Percentiles rank a stretch among this genome's conserved stretches.
These are phyloP conservation scores for Carex kokanica DNA, from an alignment of 176 grass and related monocot genomes.

Conservation along the genomic window DNA sequence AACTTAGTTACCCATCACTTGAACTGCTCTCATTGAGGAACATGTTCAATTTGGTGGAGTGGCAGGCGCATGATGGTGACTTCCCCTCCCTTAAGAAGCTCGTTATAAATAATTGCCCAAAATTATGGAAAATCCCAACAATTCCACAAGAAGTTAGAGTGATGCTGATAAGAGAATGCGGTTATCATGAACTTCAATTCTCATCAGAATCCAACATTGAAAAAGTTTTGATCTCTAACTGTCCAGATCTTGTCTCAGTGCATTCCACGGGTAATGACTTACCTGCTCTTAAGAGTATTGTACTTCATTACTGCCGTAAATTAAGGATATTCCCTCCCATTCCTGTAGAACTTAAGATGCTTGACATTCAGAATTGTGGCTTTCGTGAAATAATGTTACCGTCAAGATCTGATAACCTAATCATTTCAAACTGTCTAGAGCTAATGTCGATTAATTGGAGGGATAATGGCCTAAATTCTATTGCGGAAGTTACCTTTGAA, in stretches of 20 bases:
- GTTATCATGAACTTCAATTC: too few relatives aligned
- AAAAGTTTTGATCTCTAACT: too few relatives aligned
- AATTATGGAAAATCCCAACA: background rate
- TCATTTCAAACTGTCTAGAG: background rate
- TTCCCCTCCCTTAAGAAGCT: conserved; percentile 6
- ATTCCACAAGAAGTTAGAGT: background rate
- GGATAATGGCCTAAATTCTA: background rate
- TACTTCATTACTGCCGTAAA: too few relatives aligned
- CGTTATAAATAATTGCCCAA: background rate
- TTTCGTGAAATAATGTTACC: background rate
- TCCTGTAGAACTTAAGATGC: background rate
- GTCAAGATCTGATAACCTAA: background rate
- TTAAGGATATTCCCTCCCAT: background rate
- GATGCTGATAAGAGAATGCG: too few relatives aligned
- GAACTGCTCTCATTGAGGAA: background rate
- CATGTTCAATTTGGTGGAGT: conserved; percentile 3
- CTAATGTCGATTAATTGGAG: background rate
- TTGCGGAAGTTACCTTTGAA: background rate
- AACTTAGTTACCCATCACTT: background rate
- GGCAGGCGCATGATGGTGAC: background rate
- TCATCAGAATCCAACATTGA: too few relatives aligned
- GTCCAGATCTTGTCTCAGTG: too few relatives aligned
- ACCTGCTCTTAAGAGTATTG: background rate
- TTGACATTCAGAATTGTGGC: background rate
- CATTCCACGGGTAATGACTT: too few relatives aligned